phyloP scores from a whole-genome alignment of 1,139 yeast species.

The Diutina sp. region DNA sequence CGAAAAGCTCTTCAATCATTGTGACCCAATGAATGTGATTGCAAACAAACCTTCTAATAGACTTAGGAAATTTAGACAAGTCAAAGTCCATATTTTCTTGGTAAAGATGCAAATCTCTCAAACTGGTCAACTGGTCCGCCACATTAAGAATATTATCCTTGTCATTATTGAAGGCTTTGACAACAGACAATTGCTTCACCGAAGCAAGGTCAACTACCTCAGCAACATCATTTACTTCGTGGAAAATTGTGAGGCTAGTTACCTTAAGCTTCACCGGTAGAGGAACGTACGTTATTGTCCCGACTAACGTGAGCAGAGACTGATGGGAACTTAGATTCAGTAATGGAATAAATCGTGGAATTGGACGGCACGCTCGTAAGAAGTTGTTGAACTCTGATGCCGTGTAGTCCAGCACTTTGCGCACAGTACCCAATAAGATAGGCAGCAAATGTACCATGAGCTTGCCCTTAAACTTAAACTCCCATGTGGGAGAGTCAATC shows the following conservation, averaged over 20 bases:
- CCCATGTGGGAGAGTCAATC: not conserved
- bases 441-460: not conserved
- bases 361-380: not conserved
- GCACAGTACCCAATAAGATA: not conserved
- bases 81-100: too few relatives aligned
- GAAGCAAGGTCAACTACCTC: not conserved
- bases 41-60: not conserved
- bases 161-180: not conserved
- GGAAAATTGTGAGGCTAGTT: not conserved
- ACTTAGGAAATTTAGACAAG: not conserved
- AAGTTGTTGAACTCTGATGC: not conserved
- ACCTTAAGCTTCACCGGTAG: not conserved
- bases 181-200: not conserved
- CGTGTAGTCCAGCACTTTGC: not conserved
- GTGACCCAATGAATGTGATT: not conserved
- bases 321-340: not conserved
- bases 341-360: not conserved
- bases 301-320: not conserved
- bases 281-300: not conserved
- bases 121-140: not conserved
- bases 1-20: not conserved
- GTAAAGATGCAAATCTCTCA: not conserved
- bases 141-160: not conserved
- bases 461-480: not conserved
- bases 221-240: not conserved